These are phyloP conservation scores for Sequoiadendron giganteum DNA, from an alignment of 75 land plant species.

Conservation along the genomic window DNA sequence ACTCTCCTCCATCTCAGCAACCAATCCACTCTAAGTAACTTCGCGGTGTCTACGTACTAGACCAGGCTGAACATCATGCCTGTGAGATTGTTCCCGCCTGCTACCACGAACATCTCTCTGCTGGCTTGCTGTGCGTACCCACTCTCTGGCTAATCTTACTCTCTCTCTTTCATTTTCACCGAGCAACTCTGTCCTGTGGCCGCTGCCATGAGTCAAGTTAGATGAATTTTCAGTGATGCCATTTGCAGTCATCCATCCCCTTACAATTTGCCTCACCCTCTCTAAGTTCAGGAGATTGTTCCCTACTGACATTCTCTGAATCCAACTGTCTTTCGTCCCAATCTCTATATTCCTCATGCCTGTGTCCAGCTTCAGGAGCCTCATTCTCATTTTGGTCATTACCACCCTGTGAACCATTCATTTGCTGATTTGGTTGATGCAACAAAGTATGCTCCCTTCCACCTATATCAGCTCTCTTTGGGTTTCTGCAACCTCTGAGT, in stretches of 20 bases:
- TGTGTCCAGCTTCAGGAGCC: slow-evolving; percentile 30
- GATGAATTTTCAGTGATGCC: too few relatives aligned
- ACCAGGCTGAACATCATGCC: slow-evolving; percentile 12
- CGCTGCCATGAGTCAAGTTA: too few relatives aligned
- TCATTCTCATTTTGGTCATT: slow-evolving; percentile 2
- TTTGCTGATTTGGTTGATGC: slow-evolving; percentile 28
- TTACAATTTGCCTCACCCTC: too few relatives aligned
- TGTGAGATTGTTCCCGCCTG: too few relatives aligned
- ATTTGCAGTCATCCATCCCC: too few relatives aligned
- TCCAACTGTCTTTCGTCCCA: slow-evolving; percentile 43
- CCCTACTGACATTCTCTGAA: too few relatives aligned
- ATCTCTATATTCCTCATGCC: slow-evolving; percentile 36
- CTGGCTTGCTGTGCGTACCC: too few relatives aligned
- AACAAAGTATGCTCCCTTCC: slow-evolving; percentile 17
- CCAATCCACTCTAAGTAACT: slow-evolving; percentile 24
- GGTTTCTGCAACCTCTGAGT: slow-evolving; percentile 8
- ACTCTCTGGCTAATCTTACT: too few relatives aligned
- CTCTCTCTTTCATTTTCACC: too few relatives aligned
- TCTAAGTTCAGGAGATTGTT: too few relatives aligned
- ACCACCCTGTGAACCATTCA: slow-evolving; percentile 20
- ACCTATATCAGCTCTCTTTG: not conserved
- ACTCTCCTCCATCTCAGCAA: slow-evolving; percentile 42
- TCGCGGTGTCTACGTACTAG: slow-evolving; percentile 22
- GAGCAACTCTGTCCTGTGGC: too few relatives aligned
- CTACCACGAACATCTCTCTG: too few relatives aligned